Base-by-base conservation (phyloP, 2,329 filamentous ascomycete species). In the Metarhizium sp. region DNA sequence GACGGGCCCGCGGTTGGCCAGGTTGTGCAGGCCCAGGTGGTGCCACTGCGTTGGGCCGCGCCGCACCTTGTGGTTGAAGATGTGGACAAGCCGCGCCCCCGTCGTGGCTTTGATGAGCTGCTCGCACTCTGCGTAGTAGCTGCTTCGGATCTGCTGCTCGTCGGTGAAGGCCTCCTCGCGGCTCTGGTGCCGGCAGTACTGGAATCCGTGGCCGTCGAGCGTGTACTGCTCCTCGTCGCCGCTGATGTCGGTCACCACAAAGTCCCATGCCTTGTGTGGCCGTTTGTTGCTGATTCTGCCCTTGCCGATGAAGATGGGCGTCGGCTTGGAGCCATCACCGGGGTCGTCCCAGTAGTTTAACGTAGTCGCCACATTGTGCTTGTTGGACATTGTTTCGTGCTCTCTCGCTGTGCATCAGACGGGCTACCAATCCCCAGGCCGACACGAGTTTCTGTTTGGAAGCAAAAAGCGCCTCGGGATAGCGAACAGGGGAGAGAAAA, bases 61-160 rank as follows among this genome's bases (percentile, higher is more conserved):
- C 40, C 88, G 82, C 60, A 89, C 83, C 11, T 86, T 90, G 69
- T 90, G 84, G 69, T 90, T 86, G 71, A 90, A 90, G 55, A 90
- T 70, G 54, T 86, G 71, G 8, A 90, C 74, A n/a, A 77, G 75
- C 13, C 63, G 58, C n/a, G 84, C 77, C 3, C 81, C 79, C 29
- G 84, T 85, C 2, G 68, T 75, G 2, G 81, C 75, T 53, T 84
- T 85, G 0, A 92, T 65, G 30, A 92, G 70, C 52, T 80, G 69
- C 67, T 86, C 82, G 25, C 88, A 81, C 66, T 92, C 87, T 0
- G 83, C 80, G 68, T 92, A 92, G 71, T 92, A 92, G 30, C 76
- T 71, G 1, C 70, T 61, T 62, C 80, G 74, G 63, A 92, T 84
- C 30, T 75, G 72, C 3, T 78, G 76, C 52, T 87, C 81, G 64